Evolutionary conservation across 2,329 filamentous ascomycete genomes (phyloP), one percentile per base, ranked within the genome.

Genomic region (Neonectria neomacrospora): DNA sequence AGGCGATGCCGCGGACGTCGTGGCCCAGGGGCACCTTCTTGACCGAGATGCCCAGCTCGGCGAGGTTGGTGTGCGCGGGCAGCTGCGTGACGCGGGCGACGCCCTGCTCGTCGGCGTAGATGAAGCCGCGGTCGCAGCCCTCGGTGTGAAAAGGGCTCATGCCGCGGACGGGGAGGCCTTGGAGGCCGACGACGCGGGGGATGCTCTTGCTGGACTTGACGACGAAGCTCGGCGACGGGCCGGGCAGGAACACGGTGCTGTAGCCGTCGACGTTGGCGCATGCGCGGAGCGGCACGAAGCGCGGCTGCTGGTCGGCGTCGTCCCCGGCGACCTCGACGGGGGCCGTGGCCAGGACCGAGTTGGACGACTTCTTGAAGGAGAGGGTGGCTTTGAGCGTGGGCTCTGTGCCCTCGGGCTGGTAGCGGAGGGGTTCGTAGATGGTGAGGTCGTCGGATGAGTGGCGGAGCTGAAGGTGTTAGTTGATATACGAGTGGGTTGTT

Each of bases 361-460:
- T 94, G 1, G 87, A 79, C 1, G 91, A 79, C 77, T 97, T 97
- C 58, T 90, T 83, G 77, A 97, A 97, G 58, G 89, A 87, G 11
- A 97, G 80, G 8, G 84, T 86, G 23, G 81, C 79, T 1, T 85
- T 80, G 68, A 90, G 84, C 3, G 63, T 66, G 2, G 69, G 30
- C 6, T 82, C 77, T 28, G 79, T 69, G 60, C 72, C 75, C 59
- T 76, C 76, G 28, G 73, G 74, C 41, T 74, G 79, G 64, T 80
- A 80, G 44, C 87, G 84, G 70, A 93, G 91, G 1, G 95, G 94
- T 75, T 96, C 89, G 75, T 98, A 99, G 48, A 98, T 86, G 11
- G 91, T 91, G 34, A 98, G 81, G 74, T 98, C 94, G 67, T 97
- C 91, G 63, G 88, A 90, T 10, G 87, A 85, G 52, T 93, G 93